Conservation (phyloP, 2,329 filamentous ascomycete species). For the Monosporascus sp. region DNA sequence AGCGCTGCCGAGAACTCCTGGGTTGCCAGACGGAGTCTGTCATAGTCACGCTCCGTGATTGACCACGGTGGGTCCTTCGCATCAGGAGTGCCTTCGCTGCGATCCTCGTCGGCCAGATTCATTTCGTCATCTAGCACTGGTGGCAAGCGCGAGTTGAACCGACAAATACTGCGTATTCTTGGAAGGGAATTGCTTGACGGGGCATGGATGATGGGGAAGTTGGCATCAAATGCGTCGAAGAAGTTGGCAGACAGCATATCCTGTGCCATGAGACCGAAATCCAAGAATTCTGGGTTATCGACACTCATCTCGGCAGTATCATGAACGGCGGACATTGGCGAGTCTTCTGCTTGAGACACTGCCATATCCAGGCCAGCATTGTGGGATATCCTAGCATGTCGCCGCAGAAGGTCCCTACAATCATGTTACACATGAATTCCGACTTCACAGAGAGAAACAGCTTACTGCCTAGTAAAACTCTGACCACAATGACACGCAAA, state of each 20-base stretch:
- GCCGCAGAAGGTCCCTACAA: conserved; percentile 8
- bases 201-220: neutral
- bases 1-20: conserved; percentile 26
- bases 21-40: conserved; percentile 6
- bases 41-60: conserved; percentile 7
- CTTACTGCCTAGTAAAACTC: conserved; percentile 25
- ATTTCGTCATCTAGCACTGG: conserved; percentile 4
- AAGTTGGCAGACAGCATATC: conserved; percentile 3
- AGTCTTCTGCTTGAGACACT: neutral
- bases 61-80: conserved; percentile 10
- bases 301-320: conserved; percentile 1
- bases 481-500: conserved; percentile 26
- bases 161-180: conserved; percentile 2
- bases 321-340: neutral
- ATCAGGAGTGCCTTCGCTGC: neutral
- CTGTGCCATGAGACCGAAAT: conserved; percentile 2
- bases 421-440: neutral
- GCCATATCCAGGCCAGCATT: neutral
- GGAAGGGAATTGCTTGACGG: neutral
- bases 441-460: neutral
- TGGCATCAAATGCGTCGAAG: conserved; percentile 1
- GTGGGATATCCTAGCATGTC: conserved; percentile 6
- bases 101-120: neutral
- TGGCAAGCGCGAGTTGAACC: conserved; percentile 9
- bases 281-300: conserved; percentile 6